Evolutionary conservation across 164 flowering plant species (phyloP), one percentile per base, ranked within the genome.

Genomic region (Tetracentron sinense): DNA sequence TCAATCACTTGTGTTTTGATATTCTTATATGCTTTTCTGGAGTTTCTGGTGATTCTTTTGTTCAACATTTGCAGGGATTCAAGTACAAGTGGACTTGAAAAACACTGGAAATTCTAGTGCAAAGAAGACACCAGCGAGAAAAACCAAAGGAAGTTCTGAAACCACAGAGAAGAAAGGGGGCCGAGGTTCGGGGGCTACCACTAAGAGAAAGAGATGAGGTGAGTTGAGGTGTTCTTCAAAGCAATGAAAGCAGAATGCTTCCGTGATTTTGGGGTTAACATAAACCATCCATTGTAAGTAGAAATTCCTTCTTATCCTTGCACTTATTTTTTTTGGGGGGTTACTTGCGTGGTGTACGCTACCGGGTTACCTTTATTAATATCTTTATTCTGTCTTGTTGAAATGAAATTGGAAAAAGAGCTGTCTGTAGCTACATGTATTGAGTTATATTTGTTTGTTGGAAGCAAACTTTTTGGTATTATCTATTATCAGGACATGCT

Each of bases 51-150:
- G 8, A 15, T 28, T 2, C 27, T 10, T 29, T 2, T 42, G 7
- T 46, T 15, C 30, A 0, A 61, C 21, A 19, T 35, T 29, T 64
- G 4, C 57, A 92, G 97, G 85, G 47, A 81, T 87, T 52, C 75
- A 83, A 79, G 96, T 92, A 46, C 73, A 89, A 58, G 38, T 92
- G 76, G 88, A 92, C 53, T 67, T 87, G 70, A 92, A 87, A 75
- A 81, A 82, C 31, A 52, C 68, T 0, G 88, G 74, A 51, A 80
- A 55, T 20, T 72, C 86, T 20, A 79, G 73, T 61, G 68, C 74
- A 29, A 87, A 85, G 76, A 86, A 76, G 70, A 56, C 80, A 20
- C 65, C 81, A n/a, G 70, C 79, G 19, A 78, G 83, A 15, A 82
- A 82, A 74, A 78, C 94, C 16, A 85, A 63, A 70, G 81, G 74